phyloP scores from a whole-genome alignment of 176 grass and related monocot species.

The Eragrostis curvula region DNA sequence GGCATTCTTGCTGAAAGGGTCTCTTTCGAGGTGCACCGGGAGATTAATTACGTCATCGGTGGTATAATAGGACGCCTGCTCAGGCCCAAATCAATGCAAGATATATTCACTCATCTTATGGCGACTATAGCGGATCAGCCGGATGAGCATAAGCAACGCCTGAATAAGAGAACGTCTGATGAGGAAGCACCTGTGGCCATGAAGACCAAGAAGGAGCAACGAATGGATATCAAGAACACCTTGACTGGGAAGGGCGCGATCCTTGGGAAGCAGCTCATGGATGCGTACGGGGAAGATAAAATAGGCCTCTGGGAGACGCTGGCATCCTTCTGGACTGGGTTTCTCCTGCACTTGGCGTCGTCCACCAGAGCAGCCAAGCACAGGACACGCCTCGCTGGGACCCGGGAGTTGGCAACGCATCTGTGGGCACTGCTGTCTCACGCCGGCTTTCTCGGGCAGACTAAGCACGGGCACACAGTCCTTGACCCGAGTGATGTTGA shows the following conservation, averaged over 20 bases:
- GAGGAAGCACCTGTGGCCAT: no score
- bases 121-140: no score
- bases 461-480: neutral
- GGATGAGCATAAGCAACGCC: no score
- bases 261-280: neutral
- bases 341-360: conserved; percentile 25
- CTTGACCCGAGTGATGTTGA: neutral
- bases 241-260: neutral
- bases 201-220: no score
- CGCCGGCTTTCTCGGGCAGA: neutral
- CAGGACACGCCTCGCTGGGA: neutral
- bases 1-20: neutral
- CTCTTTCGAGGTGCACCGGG: rapidly evolving
- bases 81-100: neutral
- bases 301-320: neutral
- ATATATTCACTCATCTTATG: neutral
- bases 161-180: no score
- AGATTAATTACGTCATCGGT: neutral
- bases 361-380: conserved; percentile 5
- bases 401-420: neutral
- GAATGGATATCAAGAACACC: no score
- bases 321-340: conserved; percentile 9
- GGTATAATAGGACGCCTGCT: no score
- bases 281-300: rapidly evolving
- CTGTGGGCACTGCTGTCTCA: conserved; percentile 29